Base-by-base conservation (phyloP, 2,329 filamentous ascomycete genomes). In the Leptographium flavum region DNA sequence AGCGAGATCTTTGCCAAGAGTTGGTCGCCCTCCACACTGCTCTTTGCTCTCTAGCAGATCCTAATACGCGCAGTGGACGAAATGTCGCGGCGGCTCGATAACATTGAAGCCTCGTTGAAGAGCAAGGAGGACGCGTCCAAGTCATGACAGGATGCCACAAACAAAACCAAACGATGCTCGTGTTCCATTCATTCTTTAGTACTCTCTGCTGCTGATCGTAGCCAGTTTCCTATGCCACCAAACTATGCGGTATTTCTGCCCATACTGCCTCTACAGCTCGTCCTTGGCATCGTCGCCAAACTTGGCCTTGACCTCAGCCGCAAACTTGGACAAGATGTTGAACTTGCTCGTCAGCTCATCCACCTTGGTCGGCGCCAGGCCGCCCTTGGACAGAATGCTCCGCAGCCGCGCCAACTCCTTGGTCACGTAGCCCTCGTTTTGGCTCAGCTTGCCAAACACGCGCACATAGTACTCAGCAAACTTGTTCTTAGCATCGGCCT, bases 401-500 rank as follows among this genome's bases (percentile, higher is more conserved):
- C 86, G 74, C 50, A 96, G 71, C 52, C 90, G 77, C 49, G 79
- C 73, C 51, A 88, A 70, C 72, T 96, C 90, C 78, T 94, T 96
- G 59, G 76, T 68, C 41, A 79, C 86, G 59, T 86, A 95, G 43
- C 71, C 81, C 50, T 83, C 72, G 66, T 83, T 93, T 63, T 81
- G 71, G 60, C 69, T 72, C 52, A 92, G 68, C 78, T 95, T 96
- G 61, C 85, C 77, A 49, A 92, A 83, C 45, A 94, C 87, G 61
- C 85, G 86, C 61, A 92, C 71, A 64, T 98, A 96, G 76, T 98
- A 98, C 65, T 88, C 75, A 39, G 86, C 86, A 59, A 90, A 94
- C 70, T 85, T 86, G 63, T 81, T 64, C 63, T 77, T 68, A 13
- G 67, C 68, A 50, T 67, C 61, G 44, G 74, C 79, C 66, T 81